Evolutionary conservation across 768 basidiomycete genomes (phyloP), one percentile per base, ranked within the genome.

Genomic region (Nidula microcarpa): DNA sequence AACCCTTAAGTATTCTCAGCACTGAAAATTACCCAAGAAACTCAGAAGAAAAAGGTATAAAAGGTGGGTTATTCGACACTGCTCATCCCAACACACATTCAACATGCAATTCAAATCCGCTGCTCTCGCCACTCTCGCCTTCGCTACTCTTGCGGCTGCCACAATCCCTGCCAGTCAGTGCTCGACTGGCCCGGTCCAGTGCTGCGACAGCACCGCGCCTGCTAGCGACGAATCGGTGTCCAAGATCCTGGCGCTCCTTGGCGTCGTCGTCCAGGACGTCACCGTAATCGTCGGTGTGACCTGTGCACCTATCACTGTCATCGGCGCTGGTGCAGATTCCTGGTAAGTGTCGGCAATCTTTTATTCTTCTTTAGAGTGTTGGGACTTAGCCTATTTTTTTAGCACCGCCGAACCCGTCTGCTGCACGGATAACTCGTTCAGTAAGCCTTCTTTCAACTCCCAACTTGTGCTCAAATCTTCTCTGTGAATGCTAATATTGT

Each of bases 81-180:
- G 11, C 23, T 46, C 23, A 30, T 23, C 9, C 23, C 14, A 46
- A 46, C 44, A 14, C 23, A n/a, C n/a, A n/a, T n/a, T 30, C 23
- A 46, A n/a, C 44, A 51, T 51, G 50, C 50, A 41, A 51, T 41
- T 51, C 50, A 51, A 51, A 18, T 32, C 32, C 37, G 18, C 48
- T 4, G 11, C 37, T 51, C 37, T 51, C 30, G 34, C 18, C 30
- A 43, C 50, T 41, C 34, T 51, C 50, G 37, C 35, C n/a, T n/a
- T 51, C 50, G 9, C 50, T 18, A 41, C 50, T 36, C 37, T 51
- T 51, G 50, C 50, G 50, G 50, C 33, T 23, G 50, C 50, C 50
- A 49, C 48, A 9, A 13, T 13, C 16, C 35, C 35, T 43, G 34
- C 50, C 17, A 43, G 37, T 30, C 50, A 51, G 30, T 51, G 50